Conservation (phyloP, 371 early-diverging fungal species). For the Mucor velutinosus region DNA sequence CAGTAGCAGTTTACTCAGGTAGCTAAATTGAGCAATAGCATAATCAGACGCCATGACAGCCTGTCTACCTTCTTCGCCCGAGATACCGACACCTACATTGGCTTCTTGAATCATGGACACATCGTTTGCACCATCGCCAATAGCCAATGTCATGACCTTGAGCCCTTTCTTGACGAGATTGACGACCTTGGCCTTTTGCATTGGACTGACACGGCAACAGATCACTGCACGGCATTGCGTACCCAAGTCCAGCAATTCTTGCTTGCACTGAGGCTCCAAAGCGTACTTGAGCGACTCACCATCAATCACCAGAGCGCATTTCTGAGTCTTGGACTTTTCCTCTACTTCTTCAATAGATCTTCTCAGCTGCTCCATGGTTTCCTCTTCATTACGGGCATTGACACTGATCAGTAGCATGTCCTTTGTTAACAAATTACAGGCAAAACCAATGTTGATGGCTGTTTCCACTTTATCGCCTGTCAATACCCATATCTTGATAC, state of each 20-base stretch:
- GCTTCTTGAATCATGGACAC: constrained; percentile 94
- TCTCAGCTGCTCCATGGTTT: constrained; percentile 59
- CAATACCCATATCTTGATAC: constrained; percentile 96
- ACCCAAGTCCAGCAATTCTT: constrained; percentile 68
- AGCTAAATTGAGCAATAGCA: constrained; percentile 84
- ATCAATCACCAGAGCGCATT: constrained; percentile 86
- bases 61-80: constrained; percentile 92
- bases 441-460: constrained; percentile 95
- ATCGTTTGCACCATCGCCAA: constrained; percentile 95
- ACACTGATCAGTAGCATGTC: constrained; percentile 72
- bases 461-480: constrained; percentile 99
- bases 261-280: constrained; percentile 57
- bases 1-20: constrained; percentile 67
- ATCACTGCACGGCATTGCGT: constrained; percentile 75
- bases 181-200: constrained; percentile 90
- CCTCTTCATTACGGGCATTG: constrained; percentile 66
- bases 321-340: constrained; percentile 32
- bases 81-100: constrained; percentile 91
- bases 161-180: constrained; percentile 53
- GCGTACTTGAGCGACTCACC: constrained; percentile 87
- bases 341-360: constrained; percentile 39
- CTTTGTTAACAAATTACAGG: constrained; percentile 74
- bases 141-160: constrained; percentile 78
- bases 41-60: constrained; percentile 92
- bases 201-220: constrained; percentile 88